phyloP scores from a whole-genome alignment of 352 stramenopile genomes.

The Pilasporangium apinafurcum region DNA sequence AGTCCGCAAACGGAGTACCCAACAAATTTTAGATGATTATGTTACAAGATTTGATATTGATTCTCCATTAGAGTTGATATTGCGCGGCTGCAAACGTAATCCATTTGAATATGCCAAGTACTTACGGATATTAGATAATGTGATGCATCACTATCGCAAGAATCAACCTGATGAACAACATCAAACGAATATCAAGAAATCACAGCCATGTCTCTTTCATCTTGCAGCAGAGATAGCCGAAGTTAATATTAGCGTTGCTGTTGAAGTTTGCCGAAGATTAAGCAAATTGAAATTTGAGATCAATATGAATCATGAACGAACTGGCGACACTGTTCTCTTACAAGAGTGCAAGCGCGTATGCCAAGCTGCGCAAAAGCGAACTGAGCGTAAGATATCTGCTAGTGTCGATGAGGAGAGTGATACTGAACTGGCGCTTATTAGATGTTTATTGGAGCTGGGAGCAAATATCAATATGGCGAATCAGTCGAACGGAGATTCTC shows the following conservation, averaged over 20 bases:
- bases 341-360: constrained; percentile 58
- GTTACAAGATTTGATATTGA: constrained; percentile 15
- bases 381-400: neutral
- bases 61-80: constrained; percentile 13
- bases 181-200: constrained; percentile 14
- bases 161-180: neutral
- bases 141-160: neutral
- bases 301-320: constrained; percentile 30
- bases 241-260: constrained; percentile 36
- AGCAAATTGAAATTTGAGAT: constrained; percentile 35
- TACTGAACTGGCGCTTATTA: constrained; percentile 27
- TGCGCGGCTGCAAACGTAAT: constrained; percentile 10
- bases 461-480: constrained; percentile 51
- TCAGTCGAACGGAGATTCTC: constrained; percentile 37
- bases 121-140: constrained; percentile 8
- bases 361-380: neutral
- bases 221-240: constrained; percentile 32
- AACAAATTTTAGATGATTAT: neutral
- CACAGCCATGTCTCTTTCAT: constrained; percentile 28
- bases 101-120: constrained; percentile 1
- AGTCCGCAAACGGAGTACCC: neutral
- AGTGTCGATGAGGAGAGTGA: constrained; percentile 1
- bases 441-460: constrained; percentile 39
- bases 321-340: constrained; percentile 35
- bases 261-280: constrained; percentile 43